Base-by-base conservation (phyloP, 495 filamentous ascomycete genomes). In the Lasiosphaeria ovina region DNA sequence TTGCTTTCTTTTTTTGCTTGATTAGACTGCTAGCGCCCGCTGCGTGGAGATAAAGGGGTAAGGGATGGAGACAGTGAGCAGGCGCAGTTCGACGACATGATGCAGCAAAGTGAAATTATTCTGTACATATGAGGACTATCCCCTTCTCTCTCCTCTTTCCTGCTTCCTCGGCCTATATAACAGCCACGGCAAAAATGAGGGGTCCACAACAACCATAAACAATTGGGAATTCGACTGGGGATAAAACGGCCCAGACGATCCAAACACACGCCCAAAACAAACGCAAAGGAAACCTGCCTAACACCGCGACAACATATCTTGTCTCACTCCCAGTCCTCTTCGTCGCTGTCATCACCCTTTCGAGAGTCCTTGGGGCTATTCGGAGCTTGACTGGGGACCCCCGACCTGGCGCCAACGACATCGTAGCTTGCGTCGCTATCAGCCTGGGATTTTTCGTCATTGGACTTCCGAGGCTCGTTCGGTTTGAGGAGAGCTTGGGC, bases 381-480 rank as follows among this genome's bases (percentile, higher is more conserved):
- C 24, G 79, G 76, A 34, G 90, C 86, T 54, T 87, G 87, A 71
- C 90, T 97, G 10, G 89, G 86, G 7, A 88, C 85, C 16, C 92
- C 92, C 65, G 91, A 95, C 17, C 73, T 64, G 49, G 81, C 81
- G n/a, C 82, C 81, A 45, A 97, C 90, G 38, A 97, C 79, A 71
- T 97, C 93, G 67, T 97, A 97, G 76, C 91, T 95, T 16, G 89
- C 89, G 66, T 97, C 93, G 72, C 91, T 96, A 69, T 89, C 92
- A 17, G 91, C 83, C 62, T 89, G 87, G 12, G 87, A 92, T 54
- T 91, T 89, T 71, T 89, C 86, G 67, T 97, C 92, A 62, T 94
- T 86, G 16, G 92, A 96, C 59, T 88, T 89, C 45, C 91, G 86
- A 44, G 87, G 80, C 65, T 90, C 87, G 51, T 76, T 71, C 24